These are phyloP conservation scores for Verticillium nonalfalfae DNA, from an alignment of 2,329 filamentous ascomycete genomes.

Conservation along the genomic window DNA sequence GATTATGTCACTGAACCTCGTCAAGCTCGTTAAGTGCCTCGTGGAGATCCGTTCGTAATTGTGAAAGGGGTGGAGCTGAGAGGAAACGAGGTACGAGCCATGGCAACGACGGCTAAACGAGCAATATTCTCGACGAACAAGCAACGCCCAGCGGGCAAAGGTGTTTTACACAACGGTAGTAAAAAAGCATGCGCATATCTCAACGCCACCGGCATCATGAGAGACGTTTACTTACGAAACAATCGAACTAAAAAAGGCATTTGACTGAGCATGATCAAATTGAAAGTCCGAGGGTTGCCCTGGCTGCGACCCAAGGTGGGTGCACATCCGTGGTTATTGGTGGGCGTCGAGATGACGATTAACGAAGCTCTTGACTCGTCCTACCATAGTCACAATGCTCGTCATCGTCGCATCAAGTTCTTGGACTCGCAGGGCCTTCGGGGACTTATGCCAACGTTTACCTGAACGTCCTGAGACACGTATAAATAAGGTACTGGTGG, in stretches of 20 bases:
- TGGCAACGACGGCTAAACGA: neutral
- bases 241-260: no score
- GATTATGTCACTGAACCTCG: neutral
- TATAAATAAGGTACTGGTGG: neutral
- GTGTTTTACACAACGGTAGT: no score
- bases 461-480: neutral
- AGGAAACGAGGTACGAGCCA: neutral
- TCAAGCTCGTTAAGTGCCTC: neutral
- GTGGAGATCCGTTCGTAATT: neutral
- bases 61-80: neutral
- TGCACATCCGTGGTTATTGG: no score
- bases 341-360: neutral
- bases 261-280: no score
- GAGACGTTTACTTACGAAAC: no score
- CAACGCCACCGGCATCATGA: no score
- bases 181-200: no score
- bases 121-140: neutral
- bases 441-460: neutral
- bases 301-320: no score
- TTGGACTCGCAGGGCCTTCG: neutral
- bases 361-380: neutral
- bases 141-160: neutral
- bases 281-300: no score
- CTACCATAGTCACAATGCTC: neutral
- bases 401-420: neutral